phyloP scores from a whole-genome alignment of 2,329 filamentous ascomycete species.

The Shiraia sp. region DNA sequence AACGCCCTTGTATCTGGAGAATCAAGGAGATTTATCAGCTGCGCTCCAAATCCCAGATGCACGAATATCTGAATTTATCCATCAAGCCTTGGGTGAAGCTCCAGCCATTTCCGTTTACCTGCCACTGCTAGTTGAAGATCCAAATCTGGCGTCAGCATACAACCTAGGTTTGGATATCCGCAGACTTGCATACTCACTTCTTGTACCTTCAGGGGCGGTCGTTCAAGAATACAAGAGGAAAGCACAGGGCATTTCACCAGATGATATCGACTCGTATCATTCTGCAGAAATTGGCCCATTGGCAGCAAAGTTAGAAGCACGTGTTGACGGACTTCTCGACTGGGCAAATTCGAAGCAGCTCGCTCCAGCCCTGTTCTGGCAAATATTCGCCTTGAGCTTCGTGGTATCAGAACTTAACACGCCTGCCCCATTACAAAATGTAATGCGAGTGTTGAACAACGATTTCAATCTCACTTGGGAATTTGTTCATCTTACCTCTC shows the following conservation, averaged over 20 bases:
- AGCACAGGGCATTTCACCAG: slow-evolving; percentile 32
- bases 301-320: slow-evolving; percentile 14
- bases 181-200: slow-evolving; percentile 44
- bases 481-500: slow-evolving; percentile 45
- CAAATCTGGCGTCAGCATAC: slow-evolving; percentile 49
- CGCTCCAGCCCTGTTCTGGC: slow-evolving; percentile 23
- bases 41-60: slow-evolving; percentile 34
- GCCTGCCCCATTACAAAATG: slow-evolving; percentile 17
- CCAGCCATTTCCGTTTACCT: slow-evolving; percentile 59
- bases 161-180: slow-evolving; percentile 43
- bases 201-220: slow-evolving; percentile 16
- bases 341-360: slow-evolving; percentile 20
- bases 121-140: slow-evolving; percentile 61
- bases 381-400: slow-evolving; percentile 27
- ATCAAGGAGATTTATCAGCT: not conserved
- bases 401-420: slow-evolving; percentile 25
- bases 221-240: slow-evolving; percentile 47
- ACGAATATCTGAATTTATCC: slow-evolving; percentile 37
- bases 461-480: slow-evolving; percentile 43
- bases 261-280: slow-evolving; percentile 19
- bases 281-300: slow-evolving; percentile 1
- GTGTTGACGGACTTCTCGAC: slow-evolving; percentile 15
- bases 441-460: slow-evolving; percentile 29
- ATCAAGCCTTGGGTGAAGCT: slow-evolving; percentile 21
- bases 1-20: slow-evolving; percentile 7